Conservation (phyloP, 768 basidiomycete genomes). For the Naganishia kalamii region DNA sequence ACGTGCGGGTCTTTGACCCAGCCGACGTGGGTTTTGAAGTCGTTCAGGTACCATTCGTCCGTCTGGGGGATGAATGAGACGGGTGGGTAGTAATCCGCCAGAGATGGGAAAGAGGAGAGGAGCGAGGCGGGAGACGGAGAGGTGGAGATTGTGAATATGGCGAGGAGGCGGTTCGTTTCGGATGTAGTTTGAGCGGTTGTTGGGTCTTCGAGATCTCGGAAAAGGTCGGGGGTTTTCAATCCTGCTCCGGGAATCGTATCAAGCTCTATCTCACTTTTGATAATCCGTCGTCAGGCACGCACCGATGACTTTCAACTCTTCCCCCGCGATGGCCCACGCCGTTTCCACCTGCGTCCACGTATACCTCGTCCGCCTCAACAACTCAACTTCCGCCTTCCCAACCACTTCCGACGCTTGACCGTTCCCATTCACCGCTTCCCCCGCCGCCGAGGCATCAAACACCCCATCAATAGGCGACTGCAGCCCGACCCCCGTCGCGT, state of each 20-base stretch:
- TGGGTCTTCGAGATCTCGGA: background rate
- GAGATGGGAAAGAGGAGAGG: background rate
- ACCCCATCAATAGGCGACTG: background rate
- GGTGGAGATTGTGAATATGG: background rate
- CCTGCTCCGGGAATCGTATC: background rate
- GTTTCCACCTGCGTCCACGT: background rate
- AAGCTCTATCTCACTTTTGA: too few relatives aligned
- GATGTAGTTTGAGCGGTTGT: background rate
- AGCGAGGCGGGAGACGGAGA: background rate
- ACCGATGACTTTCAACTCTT: background rate
- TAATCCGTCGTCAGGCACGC: background rate
- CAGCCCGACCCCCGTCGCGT: background rate
- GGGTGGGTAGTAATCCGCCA: background rate
- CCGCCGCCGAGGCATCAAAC: background rate
- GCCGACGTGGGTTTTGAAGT: background rate
- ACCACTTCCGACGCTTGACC: background rate
- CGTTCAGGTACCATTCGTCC: constrained; percentile 1
- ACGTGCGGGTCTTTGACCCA: background rate
- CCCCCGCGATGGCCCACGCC: background rate
- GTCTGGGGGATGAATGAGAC: background rate
- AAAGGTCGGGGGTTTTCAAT: background rate
- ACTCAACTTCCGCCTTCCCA: background rate
- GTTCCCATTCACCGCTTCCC: background rate
- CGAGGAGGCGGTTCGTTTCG: background rate
- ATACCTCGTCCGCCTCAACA: background rate